Evolutionary conservation across 2,329 filamentous ascomycete species (phyloP).

Genomic region (Aspergillus luchuensis): DNA sequence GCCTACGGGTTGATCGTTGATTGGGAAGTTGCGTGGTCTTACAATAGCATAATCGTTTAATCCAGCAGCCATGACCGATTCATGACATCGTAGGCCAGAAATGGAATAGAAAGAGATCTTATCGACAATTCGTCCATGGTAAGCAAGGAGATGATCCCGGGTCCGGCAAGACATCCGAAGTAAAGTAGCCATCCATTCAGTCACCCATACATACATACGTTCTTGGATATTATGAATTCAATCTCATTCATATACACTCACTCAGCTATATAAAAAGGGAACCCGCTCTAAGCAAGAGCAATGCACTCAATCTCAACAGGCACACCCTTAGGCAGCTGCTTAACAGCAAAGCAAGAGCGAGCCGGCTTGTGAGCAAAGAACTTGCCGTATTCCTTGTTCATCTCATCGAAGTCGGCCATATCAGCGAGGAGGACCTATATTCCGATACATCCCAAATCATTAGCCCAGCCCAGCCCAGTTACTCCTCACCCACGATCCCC

Average conservation of each 20-base stretch:
- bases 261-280: no score
- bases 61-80: neutral
- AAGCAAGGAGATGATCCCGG: neutral
- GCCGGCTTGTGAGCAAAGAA: slow-evolving; percentile 69
- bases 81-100: neutral
- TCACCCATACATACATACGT: no score
- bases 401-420: slow-evolving; percentile 84
- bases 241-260: no score
- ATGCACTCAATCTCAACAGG: slow-evolving; percentile 68
- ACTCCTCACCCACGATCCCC: no score
- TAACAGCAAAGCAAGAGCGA: slow-evolving; percentile 64
- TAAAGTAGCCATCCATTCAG: no score
- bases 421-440: slow-evolving; percentile 77
- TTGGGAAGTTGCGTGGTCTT: neutral
- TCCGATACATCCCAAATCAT: neutral
- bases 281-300: slow-evolving; percentile 50
- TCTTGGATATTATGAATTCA: no score
- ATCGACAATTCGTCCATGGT: neutral
- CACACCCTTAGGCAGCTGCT: slow-evolving; percentile 64
- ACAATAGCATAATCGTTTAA: slow-evolving; percentile 5
- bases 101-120: no score
- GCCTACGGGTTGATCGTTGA: neutral
- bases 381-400: slow-evolving; percentile 73
- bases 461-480: neutral
- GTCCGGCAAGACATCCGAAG: neutral